Conservation (phyloP, 192 early-diverging fungal species). For the Phycomyces blakesleeanus region DNA sequence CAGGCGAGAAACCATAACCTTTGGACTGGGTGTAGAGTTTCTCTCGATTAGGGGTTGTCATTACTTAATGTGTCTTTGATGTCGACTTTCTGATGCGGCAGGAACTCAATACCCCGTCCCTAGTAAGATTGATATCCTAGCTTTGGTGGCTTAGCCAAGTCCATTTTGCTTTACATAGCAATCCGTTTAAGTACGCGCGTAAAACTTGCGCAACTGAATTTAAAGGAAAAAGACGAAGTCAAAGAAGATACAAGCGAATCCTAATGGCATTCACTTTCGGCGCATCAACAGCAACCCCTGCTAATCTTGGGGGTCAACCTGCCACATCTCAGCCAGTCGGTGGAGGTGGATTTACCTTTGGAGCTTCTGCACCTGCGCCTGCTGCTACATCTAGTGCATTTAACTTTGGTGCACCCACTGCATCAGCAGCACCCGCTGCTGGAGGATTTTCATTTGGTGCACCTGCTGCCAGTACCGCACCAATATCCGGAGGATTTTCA, state of each 20-base stretch:
- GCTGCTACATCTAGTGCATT: not conserved
- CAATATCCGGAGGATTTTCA: conserved; percentile 2
- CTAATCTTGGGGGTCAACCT: conserved; percentile 1
- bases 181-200: too few relatives aligned
- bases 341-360: conserved; percentile 10
- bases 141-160: not conserved
- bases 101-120: too few relatives aligned
- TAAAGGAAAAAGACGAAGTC: too few relatives aligned
- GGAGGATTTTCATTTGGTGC: not conserved
- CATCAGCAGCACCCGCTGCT: conserved; percentile 6
- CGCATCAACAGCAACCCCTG: conserved; percentile 2
- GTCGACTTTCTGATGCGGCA: too few relatives aligned
- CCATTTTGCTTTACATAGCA: not conserved
- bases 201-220: too few relatives aligned
- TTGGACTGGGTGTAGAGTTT: conserved; percentile 35
- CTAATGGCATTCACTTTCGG: conserved; percentile 16
- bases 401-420: conserved; percentile 1
- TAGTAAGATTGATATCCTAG: too few relatives aligned
- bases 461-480: not conserved
- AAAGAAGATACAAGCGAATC: too few relatives aligned
- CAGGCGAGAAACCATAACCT: conserved; percentile 48
- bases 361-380: conserved; percentile 8
- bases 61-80: not conserved
- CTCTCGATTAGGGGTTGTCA: conserved; percentile 18
- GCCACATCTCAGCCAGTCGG: not conserved